These are phyloP conservation scores for Rhododendron ferrugineum DNA, from an alignment of 148 eudicot species.

Conservation along the genomic window DNA sequence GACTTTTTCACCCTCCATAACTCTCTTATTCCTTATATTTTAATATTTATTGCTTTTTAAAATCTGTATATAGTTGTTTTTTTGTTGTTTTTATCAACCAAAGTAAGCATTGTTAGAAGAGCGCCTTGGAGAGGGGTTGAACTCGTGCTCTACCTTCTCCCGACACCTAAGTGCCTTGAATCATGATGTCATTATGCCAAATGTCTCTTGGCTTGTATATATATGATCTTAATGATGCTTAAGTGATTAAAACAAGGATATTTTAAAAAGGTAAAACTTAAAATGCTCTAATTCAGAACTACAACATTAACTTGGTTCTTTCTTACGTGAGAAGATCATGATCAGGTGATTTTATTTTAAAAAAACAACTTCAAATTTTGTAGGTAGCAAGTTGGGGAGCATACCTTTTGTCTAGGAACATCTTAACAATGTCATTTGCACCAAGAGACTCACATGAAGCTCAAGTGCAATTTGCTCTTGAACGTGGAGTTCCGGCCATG, in stretches of 20 bases:
- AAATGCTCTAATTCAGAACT: background rate
- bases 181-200: background rate
- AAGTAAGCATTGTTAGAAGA: background rate
- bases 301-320: background rate
- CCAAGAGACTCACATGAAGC: slow-evolving; percentile 90
- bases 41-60: no score
- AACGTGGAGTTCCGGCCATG: slow-evolving; percentile 82
- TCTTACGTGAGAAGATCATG: background rate
- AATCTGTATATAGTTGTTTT: no score
- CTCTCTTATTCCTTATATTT: background rate
- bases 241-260: background rate
- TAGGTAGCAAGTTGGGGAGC: slow-evolving; percentile 98
- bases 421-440: slow-evolving; percentile 79
- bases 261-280: background rate
- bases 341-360: background rate
- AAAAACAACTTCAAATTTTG: background rate
- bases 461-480: slow-evolving; percentile 88
- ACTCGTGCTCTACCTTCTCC: background rate
- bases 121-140: background rate
- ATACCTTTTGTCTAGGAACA: slow-evolving; percentile 59
- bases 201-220: background rate
- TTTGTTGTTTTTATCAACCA: no score
- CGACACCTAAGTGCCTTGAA: background rate
- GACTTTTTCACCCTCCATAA: background rate
- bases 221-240: background rate